Conservation (phyloP, 805 yeast genomes). For the Monosporozyma aquatica region DNA sequence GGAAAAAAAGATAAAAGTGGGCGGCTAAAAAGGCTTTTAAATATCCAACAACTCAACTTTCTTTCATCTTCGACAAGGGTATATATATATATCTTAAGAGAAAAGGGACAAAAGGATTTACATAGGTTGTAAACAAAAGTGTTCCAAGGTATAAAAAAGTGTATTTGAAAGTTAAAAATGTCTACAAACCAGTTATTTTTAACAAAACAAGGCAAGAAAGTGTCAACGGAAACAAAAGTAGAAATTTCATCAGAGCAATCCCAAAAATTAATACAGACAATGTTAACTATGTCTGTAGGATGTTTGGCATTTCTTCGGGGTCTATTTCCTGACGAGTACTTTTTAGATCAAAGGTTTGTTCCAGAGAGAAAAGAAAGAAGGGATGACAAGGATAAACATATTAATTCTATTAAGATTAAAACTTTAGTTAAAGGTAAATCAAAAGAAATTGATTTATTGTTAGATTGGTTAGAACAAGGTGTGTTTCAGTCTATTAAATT, state of each 20-base stretch:
- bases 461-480: constrained; percentile 48
- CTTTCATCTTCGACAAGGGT: too few relatives aligned
- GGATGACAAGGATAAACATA: constrained; percentile 16
- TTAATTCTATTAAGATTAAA: constrained; percentile 38
- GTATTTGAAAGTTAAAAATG: constrained; percentile 8
- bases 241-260: constrained; percentile 33
- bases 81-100: too few relatives aligned
- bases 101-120: too few relatives aligned
- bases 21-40: too few relatives aligned
- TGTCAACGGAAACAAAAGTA: constrained; percentile 14
- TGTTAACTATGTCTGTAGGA: constrained; percentile 45
- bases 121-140: too few relatives aligned
- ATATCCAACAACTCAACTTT: too few relatives aligned
- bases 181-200: constrained; percentile 16
- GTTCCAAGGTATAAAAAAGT: too few relatives aligned
- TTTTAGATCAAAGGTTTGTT: constrained; percentile 39
- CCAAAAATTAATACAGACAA: constrained; percentile 39
- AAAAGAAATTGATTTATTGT: constrained; percentile 38
- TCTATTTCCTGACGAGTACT: constrained; percentile 46
- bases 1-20: too few relatives aligned
- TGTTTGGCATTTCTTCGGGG: constrained; percentile 50
- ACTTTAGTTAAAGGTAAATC: constrained; percentile 40
- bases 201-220: constrained; percentile 4
- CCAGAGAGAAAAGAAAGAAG: constrained; percentile 29
- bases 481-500: constrained; percentile 37